phyloP scores from a whole-genome alignment of 192 early-diverging fungal genomes.

The Gamsiella multidivaricata region DNA sequence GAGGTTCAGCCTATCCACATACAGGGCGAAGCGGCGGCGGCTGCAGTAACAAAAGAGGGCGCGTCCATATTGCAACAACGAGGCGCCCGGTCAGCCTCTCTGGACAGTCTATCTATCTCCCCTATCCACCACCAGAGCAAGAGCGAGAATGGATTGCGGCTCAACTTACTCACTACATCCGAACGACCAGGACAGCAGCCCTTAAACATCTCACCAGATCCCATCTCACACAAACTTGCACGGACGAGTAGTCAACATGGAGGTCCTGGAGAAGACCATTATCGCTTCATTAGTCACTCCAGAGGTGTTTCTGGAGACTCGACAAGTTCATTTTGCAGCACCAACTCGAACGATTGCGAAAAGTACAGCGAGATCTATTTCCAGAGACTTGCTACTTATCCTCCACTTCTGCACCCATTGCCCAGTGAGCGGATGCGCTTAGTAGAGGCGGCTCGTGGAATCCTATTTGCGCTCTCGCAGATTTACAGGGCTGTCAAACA shows the following conservation, averaged over 20 bases:
- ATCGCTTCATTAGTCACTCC: slow-evolving; percentile 51
- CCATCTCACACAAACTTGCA: background rate
- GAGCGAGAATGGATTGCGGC: slow-evolving; percentile 34
- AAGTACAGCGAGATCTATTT: slow-evolving; percentile 55
- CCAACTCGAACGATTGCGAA: slow-evolving; percentile 42
- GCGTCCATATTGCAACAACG: background rate
- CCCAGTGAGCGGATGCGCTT: slow-evolving; percentile 46
- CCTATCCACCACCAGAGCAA: slow-evolving; percentile 30
- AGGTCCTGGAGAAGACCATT: slow-evolving; percentile 18
- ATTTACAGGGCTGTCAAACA: slow-evolving; percentile 57
- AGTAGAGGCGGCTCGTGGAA: slow-evolving; percentile 54
- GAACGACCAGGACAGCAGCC: slow-evolving; percentile 11
- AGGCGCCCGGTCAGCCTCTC: slow-evolving; percentile 8
- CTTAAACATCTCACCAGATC: slow-evolving; percentile 17
- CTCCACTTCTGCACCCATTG: slow-evolving; percentile 26
- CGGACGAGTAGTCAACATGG: slow-evolving; percentile 37
- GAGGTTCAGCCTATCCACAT: background rate
- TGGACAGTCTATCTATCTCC: slow-evolving; percentile 23
- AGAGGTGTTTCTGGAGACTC: slow-evolving; percentile 56
- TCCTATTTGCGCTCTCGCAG: slow-evolving; percentile 58
- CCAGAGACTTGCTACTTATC: slow-evolving; percentile 35
- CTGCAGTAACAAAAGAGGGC: background rate
- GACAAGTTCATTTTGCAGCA: slow-evolving; percentile 43
- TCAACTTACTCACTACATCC: slow-evolving; percentile 9
- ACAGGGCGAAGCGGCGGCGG: background rate